Base-by-base conservation (phyloP, 2,329 filamentous ascomycete genomes). In the Diplodia seriata region DNA sequence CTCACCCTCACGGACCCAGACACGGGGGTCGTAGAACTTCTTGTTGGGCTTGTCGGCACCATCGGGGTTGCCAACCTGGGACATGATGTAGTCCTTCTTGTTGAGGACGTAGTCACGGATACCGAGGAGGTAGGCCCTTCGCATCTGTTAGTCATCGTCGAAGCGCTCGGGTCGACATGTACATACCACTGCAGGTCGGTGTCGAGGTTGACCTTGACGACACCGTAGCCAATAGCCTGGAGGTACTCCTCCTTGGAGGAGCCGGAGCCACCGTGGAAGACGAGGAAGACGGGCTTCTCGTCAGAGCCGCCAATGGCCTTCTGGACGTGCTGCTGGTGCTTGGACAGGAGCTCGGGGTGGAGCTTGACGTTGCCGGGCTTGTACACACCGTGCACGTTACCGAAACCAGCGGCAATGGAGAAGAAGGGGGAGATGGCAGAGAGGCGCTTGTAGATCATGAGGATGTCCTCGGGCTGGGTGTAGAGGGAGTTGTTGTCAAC, bases 201-300 rank as follows among this genome's bases (percentile, higher is more conserved):
- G 84, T 99, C 95, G 76, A 99, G 86, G 86, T 99, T 99, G 84
- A 99, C 95, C 90, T 99, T 99, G 85, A 97, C 91, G 75, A 99
- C 94, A 86, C 95, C 95, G 82, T 94, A 91, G 79, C 85, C 84
- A 82, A 97, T 97, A 78, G 94, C 94, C 75, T 93, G 89, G 71
- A 85, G 86, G 87, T 91, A 99, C 85, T 99, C 95, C 75, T 92
- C 83, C 86, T 97, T 96, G 80, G 87, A 86, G 73, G 92, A 96
- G 74, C 95, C 95, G 72, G 92, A 97, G 76, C 95, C 95, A 77
- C 95, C 95, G 87, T 99, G 95, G 91, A 99, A 99, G 81, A 99
- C 95, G 77, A 99, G 93, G 89, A 94, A 98, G 79, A 98, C 92
- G 74, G 95, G 95, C 90, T 97, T 97, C 79, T 91, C 87, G 73